Conservation (phyloP, 2,329 filamentous ascomycete species). For the Nigrospora oryzae region DNA sequence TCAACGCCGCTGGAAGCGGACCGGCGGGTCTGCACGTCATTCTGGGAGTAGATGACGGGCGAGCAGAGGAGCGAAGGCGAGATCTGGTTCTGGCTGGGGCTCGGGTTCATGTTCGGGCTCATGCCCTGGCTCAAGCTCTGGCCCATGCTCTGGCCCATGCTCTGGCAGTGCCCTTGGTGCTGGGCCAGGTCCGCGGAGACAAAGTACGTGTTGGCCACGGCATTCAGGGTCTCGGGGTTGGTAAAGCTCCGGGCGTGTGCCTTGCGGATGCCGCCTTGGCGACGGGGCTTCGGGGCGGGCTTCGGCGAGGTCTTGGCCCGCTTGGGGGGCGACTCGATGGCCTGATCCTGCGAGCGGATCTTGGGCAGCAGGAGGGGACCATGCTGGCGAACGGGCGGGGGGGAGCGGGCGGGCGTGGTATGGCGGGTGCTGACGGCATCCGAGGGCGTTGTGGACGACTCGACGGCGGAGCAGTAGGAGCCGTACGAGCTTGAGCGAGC, state of each 20-base stretch:
- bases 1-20: constrained; percentile 63
- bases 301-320: constrained; percentile 47
- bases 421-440: constrained; percentile 61
- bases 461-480: constrained; percentile 55
- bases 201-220: constrained; percentile 30
- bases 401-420: constrained; percentile 57
- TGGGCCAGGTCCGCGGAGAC: constrained; percentile 16
- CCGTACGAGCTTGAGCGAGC: constrained; percentile 56
- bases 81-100: constrained; percentile 17
- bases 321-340: constrained; percentile 50
- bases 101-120: no score
- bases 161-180: no score
- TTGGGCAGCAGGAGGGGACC: constrained; percentile 76
- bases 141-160: no score
- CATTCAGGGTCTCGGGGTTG: constrained; percentile 47
- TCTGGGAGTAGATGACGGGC: constrained; percentile 48
- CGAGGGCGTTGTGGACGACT: constrained; percentile 47
- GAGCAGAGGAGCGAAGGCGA: constrained; percentile 54
- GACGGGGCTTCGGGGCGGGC: constrained; percentile 22
- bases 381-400: constrained; percentile 68
- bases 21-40: constrained; percentile 42
- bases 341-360: constrained; percentile 78
- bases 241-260: constrained; percentile 51
- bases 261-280: constrained; percentile 28
- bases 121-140: no score